phyloP scores from a whole-genome alignment of 2,329 filamentous ascomycete genomes.

The Pleochaeta shiraiana region DNA sequence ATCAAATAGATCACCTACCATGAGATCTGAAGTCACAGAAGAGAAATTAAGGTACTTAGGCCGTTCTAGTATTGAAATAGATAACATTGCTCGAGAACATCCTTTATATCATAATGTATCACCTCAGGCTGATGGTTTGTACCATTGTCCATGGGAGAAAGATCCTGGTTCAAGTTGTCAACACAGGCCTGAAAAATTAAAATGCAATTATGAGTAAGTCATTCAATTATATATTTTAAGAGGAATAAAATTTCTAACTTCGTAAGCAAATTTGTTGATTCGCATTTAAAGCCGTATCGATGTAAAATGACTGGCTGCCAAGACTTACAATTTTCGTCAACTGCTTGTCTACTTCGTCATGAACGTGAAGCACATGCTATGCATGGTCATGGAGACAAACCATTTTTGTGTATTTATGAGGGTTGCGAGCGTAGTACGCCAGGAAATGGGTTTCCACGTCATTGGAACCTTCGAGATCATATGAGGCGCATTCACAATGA shows the following conservation, averaged over 20 bases:
- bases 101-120: slow-evolving; percentile 46
- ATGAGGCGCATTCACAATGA: slow-evolving; percentile 80
- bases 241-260: not conserved
- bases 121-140: slow-evolving; percentile 53
- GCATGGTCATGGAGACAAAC: slow-evolving; percentile 85
- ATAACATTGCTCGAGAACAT: slow-evolving; percentile 34
- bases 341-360: slow-evolving; percentile 81
- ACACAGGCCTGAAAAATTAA: slow-evolving; percentile 87
- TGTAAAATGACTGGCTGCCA: slow-evolving; percentile 75
- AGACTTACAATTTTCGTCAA: slow-evolving; percentile 80
- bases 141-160: slow-evolving; percentile 79
- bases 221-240: not conserved
- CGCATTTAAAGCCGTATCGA: slow-evolving; percentile 86
- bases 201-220: slow-evolving; percentile 96
- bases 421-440: slow-evolving; percentile 66
- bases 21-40: slow-evolving; percentile 14
- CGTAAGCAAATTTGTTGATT: slow-evolving; percentile 83
- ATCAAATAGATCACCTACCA: slow-evolving; percentile 9
- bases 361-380: slow-evolving; percentile 91
- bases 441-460: slow-evolving; percentile 78
- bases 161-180: slow-evolving; percentile 49
- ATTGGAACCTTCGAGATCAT: slow-evolving; percentile 93
- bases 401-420: slow-evolving; percentile 69
- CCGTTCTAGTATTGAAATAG: slow-evolving; percentile 16
- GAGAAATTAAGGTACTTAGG: slow-evolving; percentile 15